Percentiles rank a stretch among this genome's conserved stretches.
Conservation (phyloP, 1,284 basidiomycete genomes). For the Leccinum huronense region DNA sequence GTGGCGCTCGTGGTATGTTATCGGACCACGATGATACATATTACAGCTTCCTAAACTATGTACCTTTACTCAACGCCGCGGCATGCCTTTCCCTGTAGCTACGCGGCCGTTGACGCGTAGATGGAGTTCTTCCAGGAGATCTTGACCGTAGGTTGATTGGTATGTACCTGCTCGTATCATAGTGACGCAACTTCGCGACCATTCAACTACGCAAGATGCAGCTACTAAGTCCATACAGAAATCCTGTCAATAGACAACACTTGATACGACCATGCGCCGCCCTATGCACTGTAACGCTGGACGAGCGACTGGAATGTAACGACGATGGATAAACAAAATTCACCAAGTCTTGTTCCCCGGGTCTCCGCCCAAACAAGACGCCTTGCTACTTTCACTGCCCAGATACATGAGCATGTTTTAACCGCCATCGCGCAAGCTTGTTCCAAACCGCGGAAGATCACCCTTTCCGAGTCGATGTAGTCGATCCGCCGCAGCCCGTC, state of each 20-base stretch:
- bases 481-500: conserved; percentile 51
- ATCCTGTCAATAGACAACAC: neutral
- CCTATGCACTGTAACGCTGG: neutral
- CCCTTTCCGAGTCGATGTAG: conserved; percentile 45
- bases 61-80: too few species aligned
- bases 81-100: too few species aligned
- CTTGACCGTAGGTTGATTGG: too few species aligned
- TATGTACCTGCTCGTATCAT: too few species aligned
- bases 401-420: conserved; percentile 47
- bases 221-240: neutral
- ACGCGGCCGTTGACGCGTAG: too few species aligned
- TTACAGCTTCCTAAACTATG: too few species aligned
- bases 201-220: too few species aligned
- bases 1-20: too few species aligned
- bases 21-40: too few species aligned
- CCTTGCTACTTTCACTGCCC: neutral
- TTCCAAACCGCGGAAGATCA: conserved; percentile 54
- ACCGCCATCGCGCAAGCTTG: conserved; percentile 43
- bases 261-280: too few species aligned
- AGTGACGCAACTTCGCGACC: too few species aligned
- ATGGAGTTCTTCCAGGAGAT: too few species aligned
- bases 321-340: neutral
- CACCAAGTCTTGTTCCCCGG: neutral
- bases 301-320: neutral
- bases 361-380: neutral